These are phyloP conservation scores for Macrolepiota fuliginosa DNA, from an alignment of 768 basidiomycete species.

Conservation along the genomic window DNA sequence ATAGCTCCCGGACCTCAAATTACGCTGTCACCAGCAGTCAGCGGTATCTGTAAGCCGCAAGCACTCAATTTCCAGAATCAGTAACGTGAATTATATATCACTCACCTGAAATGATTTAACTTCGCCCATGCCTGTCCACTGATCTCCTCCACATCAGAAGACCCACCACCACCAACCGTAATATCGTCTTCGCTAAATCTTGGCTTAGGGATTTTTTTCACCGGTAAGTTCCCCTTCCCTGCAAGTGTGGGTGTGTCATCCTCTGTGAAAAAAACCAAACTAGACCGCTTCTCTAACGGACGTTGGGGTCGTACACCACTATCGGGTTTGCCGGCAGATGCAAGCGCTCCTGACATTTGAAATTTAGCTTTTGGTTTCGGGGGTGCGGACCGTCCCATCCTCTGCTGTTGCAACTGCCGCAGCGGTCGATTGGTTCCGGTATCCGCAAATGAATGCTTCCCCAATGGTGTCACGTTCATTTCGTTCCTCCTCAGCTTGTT, in stretches of 20 bases:
- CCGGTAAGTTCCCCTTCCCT: not conserved
- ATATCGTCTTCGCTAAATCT: not conserved
- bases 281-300: not conserved
- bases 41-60: not conserved
- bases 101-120: conserved; percentile 23
- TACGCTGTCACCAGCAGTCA: not conserved
- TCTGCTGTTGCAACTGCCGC: not conserved
- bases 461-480: conserved; percentile 44
- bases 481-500: conserved; percentile 36
- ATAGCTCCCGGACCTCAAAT: not conserved
- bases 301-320: not conserved
- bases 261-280: conserved; percentile 6
- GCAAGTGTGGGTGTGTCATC: not conserved
- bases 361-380: not conserved
- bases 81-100: not conserved
- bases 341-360: not conserved
- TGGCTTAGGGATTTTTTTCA: not conserved
- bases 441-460: conserved; percentile 27
- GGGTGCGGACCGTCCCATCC: not conserved
- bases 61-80: not conserved
- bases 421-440: conserved; percentile 3
- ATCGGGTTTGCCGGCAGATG: not conserved
- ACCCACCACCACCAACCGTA: not conserved
- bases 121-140: conserved; percentile 12
- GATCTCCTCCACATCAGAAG: conserved; percentile 14